These are phyloP conservation scores for Pinus albicaulis DNA, from an alignment of 75 land plant genomes.

Conservation along the genomic window DNA sequence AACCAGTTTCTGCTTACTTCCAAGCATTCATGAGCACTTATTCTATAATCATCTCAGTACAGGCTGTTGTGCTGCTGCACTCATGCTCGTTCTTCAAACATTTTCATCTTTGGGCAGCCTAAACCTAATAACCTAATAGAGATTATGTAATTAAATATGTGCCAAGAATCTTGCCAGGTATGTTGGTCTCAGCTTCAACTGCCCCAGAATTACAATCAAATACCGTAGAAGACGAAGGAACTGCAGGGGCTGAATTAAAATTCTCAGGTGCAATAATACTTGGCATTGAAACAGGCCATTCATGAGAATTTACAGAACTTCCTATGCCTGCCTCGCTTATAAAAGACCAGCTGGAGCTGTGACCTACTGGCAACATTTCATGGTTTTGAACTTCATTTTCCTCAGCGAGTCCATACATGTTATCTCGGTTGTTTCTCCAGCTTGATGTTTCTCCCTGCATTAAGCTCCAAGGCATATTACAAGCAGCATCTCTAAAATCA, in stretches of 20 bases:
- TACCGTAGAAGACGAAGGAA: too few species aligned
- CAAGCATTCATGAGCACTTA: too few species aligned
- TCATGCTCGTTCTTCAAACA: too few species aligned
- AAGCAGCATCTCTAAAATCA: not conserved
- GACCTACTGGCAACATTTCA: not conserved
- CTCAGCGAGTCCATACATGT: too few species aligned
- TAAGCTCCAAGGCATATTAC: not conserved
- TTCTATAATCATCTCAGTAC: too few species aligned
- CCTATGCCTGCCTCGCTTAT: not conserved
- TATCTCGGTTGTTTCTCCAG: not conserved
- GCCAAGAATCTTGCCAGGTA: too few species aligned
- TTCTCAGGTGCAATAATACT: not conserved
- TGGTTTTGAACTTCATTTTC: not conserved
- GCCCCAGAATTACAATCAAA: not conserved
- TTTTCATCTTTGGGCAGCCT: too few species aligned
- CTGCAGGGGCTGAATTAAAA: not conserved
- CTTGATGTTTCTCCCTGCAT: not conserved
- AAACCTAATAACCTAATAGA: too few species aligned
- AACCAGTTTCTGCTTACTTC: too few species aligned
- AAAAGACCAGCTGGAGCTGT: not conserved
- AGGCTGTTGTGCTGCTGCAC: too few species aligned
- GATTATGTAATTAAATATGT: too few species aligned
- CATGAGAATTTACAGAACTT: not conserved
- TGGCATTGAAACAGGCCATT: not conserved
- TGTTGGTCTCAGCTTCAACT: not conserved